phyloP scores from a whole-genome alignment of 2,329 filamentous ascomycete genomes.

The Clonostachys rosea region DNA sequence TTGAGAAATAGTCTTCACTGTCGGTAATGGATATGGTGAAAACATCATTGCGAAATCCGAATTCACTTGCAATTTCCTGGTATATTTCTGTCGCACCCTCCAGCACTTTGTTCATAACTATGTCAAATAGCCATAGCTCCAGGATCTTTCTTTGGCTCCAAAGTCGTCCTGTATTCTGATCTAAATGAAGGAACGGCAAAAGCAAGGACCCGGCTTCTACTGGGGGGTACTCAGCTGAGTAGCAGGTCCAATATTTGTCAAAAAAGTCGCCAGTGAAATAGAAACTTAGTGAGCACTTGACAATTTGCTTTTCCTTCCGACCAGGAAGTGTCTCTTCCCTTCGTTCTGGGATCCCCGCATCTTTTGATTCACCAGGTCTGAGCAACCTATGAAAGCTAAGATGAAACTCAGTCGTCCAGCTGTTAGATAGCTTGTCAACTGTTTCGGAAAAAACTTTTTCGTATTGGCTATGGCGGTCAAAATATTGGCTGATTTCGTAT shows the following conservation, averaged over 20 bases:
- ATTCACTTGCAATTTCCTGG: background rate
- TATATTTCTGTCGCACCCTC: background rate
- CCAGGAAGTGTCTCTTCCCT: no score
- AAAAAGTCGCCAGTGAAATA: background rate
- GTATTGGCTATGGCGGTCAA: background rate
- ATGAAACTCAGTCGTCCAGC: background rate
- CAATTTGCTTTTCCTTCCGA: background rate
- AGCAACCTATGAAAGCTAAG: background rate
- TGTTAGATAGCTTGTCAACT: background rate
- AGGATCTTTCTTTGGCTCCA: background rate
- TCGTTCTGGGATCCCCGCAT: no score
- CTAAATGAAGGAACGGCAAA: no score
- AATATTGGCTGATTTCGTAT: background rate
- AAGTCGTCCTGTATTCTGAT: background rate
- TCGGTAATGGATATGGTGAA: background rate
- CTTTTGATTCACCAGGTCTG: no score
- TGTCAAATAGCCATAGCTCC: background rate
- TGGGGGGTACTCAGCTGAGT: background rate
- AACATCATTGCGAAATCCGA: background rate
- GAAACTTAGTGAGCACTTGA: background rate
- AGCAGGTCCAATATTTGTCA: slow-evolving; percentile 1
- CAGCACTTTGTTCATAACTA: background rate
- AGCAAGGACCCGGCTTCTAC: no score
- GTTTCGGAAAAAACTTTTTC: background rate
- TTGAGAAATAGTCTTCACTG: slow-evolving; percentile 1